phyloP scores from a whole-genome alignment of 306 rosid genomes.

The Dalbergia cultrata region DNA sequence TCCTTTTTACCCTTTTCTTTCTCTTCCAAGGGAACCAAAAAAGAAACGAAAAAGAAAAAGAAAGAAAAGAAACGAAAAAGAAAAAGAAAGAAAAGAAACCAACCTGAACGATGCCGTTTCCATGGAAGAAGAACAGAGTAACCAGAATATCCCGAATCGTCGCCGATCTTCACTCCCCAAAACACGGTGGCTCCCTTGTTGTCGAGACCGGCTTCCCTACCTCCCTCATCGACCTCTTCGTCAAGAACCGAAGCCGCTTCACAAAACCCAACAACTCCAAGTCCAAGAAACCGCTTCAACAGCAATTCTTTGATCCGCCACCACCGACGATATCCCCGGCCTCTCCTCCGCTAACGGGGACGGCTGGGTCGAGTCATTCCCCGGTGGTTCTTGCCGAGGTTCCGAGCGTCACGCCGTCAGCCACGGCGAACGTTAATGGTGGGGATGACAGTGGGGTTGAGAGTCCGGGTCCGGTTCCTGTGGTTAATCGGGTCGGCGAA shows the following conservation, averaged over 20 bases:
- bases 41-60: too few species aligned
- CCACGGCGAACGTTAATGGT: not conserved
- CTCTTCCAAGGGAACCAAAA: not conserved
- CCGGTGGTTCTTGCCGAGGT: not conserved
- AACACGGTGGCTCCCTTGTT: slow-evolving; percentile 71
- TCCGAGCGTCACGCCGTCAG: not conserved
- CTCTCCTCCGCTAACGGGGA: not conserved
- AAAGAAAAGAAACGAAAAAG: not conserved
- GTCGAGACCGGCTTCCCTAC: slow-evolving; percentile 93
- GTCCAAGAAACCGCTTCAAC: not conserved
- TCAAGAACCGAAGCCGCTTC: slow-evolving; percentile 76
- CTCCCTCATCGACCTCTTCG: slow-evolving; percentile 89
- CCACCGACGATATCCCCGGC: slow-evolving; percentile 26
- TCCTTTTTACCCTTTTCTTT: not conserved
- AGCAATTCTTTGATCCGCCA: slow-evolving; percentile 24
- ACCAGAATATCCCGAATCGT: slow-evolving; percentile 74
- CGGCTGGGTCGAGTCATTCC: not conserved
- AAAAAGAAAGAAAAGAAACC: not conserved
- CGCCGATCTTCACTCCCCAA: slow-evolving; percentile 82
- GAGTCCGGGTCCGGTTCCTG: slow-evolving; percentile 17
- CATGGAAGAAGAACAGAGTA: slow-evolving; percentile 73
- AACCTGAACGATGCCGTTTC: slow-evolving; percentile 68
- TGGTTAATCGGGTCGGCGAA: not conserved
- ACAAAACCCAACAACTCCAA: slow-evolving; percentile 30
- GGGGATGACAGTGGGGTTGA: not conserved